Percentiles rank a stretch among this genome's conserved stretches.
Conservation (phyloP, 805 yeast species). For the Deakozyma indianensis region DNA sequence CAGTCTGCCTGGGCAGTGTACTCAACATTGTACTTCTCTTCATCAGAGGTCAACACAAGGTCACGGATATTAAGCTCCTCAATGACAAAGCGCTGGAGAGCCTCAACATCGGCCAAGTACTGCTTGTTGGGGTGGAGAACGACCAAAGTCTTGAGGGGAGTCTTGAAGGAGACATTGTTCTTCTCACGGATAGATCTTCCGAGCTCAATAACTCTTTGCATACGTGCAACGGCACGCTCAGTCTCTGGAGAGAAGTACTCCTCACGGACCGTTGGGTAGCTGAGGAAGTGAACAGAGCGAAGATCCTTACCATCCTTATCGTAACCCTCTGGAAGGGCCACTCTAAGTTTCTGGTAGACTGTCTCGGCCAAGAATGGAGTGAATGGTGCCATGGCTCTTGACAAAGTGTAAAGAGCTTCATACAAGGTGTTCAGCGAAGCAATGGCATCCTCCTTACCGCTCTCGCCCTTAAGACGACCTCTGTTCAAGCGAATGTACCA, state of each 20-base stretch:
- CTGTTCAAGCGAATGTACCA: constrained; percentile 99
- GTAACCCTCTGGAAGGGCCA: constrained; percentile 37
- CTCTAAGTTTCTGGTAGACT: constrained; percentile 63
- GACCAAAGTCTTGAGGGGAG: constrained; percentile 80
- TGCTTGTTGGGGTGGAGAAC: constrained; percentile 66
- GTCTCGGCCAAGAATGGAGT: constrained; percentile 91
- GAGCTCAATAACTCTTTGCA: constrained; percentile 93
- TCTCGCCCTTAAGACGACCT: constrained; percentile 92
- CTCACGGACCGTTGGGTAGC: constrained; percentile 73
- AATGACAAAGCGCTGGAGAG: constrained; percentile 60
- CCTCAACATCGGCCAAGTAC: constrained; percentile 65
- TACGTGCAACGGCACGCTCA: constrained; percentile 80
- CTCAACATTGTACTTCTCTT: constrained; percentile 79
- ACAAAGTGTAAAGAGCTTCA: constrained; percentile 77
- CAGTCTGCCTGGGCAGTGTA: constrained; percentile 96
- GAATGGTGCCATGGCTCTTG: constrained; percentile 97
- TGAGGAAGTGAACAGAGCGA: constrained; percentile 85
- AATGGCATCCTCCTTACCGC: constrained; percentile 69
- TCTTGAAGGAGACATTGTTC: constrained; percentile 84
- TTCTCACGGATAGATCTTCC: constrained; percentile 96
- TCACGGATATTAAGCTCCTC: constrained; percentile 93
- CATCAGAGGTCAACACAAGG: constrained; percentile 76
- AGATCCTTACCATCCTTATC: constrained; percentile 35
- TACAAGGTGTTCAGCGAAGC: constrained; percentile 82
- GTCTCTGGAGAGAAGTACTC: constrained; percentile 71